Conservation (phyloP, 331 rosid species). For the Acacia concinna region DNA sequence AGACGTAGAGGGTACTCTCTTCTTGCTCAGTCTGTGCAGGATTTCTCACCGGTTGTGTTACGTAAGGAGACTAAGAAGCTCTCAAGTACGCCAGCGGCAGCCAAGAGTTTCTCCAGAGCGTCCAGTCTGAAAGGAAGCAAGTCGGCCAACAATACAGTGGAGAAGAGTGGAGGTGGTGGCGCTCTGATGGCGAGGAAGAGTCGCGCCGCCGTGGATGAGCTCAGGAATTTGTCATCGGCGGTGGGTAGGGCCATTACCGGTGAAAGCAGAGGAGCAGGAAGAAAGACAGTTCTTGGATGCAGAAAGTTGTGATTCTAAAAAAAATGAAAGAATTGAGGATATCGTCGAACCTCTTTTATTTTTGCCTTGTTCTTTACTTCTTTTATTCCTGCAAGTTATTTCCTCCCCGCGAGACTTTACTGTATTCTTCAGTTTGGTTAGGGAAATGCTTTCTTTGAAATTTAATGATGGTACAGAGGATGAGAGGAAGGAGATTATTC, state of each 20-base stretch:
- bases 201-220: conserved; percentile 65
- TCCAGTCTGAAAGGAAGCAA: conserved; percentile 67
- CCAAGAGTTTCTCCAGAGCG: conserved; percentile 42
- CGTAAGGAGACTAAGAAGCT: conserved; percentile 83
- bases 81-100: conserved; percentile 50
- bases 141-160: conserved; percentile 66
- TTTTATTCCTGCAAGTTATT: neutral
- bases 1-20: conserved; percentile 43
- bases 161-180: conserved; percentile 41
- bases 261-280: conserved; percentile 55
- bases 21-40: conserved; percentile 83
- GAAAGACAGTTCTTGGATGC: conserved; percentile 44
- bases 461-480: too few relatives aligned
- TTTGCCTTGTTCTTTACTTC: conserved; percentile 10
- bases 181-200: conserved; percentile 68
- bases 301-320: conserved; percentile 30
- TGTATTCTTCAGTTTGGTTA: neutral
- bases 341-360: conserved; percentile 2
- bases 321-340: neutral
- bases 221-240: conserved; percentile 57
- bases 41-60: conserved; percentile 53
- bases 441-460: neutral
- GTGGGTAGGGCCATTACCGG: conserved; percentile 61
- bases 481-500: neutral
- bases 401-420: neutral